These are phyloP conservation scores for Posidonia australis DNA, from an alignment of 106 monocot genomes.

Conservation along the genomic window DNA sequence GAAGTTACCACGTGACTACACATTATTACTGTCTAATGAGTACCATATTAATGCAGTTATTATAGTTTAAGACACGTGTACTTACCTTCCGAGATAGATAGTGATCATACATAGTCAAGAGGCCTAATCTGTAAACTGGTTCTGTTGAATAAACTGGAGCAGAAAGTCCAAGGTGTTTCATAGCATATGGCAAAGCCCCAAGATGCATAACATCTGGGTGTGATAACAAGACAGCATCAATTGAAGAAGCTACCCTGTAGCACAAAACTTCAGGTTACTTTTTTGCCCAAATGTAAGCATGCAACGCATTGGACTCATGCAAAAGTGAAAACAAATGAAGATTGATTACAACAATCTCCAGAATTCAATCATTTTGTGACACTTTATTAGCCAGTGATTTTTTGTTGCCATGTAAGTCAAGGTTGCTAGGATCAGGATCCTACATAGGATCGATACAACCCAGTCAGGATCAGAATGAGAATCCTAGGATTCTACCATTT, in stretches of 20 bases:
- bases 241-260: conserved; percentile 56
- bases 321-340: too few relatives aligned
- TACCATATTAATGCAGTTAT: background rate
- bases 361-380: too few relatives aligned
- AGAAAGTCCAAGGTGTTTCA: conserved; percentile 77
- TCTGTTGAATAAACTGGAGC: conserved; percentile 88
- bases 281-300: too few relatives aligned
- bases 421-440: too few relatives aligned
- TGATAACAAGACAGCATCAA: conserved; percentile 83
- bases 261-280: background rate
- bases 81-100: conserved; percentile 71
- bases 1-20: background rate
- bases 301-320: too few relatives aligned
- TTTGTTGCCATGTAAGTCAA: too few relatives aligned
- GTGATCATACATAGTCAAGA: conserved; percentile 94
- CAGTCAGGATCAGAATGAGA: too few relatives aligned
- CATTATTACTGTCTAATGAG: too few relatives aligned
- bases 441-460: too few relatives aligned
- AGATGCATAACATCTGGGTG: conserved; percentile 88
- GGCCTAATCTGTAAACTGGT: conserved; percentile 83
- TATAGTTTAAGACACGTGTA: background rate
- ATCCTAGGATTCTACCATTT: too few relatives aligned
- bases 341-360: too few relatives aligned
- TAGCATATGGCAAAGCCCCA: conserved; percentile 90
- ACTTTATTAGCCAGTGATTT: too few relatives aligned